These are phyloP conservation scores for Durusdinium trenchii DNA, from an alignment of 73 alveolate species.

Conservation along the genomic window DNA sequence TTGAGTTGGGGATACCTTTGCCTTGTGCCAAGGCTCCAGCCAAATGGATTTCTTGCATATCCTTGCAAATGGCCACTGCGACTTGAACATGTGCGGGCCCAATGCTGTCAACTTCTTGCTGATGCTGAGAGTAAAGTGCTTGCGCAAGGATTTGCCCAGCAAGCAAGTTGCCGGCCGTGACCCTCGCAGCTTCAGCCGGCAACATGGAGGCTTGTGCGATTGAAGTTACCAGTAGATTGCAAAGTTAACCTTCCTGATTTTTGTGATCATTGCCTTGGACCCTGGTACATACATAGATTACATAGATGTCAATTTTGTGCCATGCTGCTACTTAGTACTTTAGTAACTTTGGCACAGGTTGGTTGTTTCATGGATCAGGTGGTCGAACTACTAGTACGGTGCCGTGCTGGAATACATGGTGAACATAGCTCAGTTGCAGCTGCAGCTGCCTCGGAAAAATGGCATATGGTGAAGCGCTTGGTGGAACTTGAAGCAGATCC, in stretches of 20 bases:
- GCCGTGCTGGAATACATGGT: not conserved
- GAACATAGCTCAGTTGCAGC: constrained; percentile 41
- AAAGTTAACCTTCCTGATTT: not conserved
- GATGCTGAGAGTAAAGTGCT: not conserved
- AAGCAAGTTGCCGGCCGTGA: constrained; percentile 39
- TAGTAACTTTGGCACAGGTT: too few species aligned
- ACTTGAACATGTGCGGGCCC: constrained; percentile 27
- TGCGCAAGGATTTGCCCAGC: constrained; percentile 31
- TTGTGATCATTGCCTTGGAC: not conserved
- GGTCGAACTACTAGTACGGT: constrained; percentile 17
- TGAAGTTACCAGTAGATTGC: not conserved
- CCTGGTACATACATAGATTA: too few species aligned
- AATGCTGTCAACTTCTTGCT: not conserved
- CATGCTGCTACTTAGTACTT: too few species aligned
- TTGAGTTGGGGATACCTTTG: not conserved
- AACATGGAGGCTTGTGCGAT: constrained; percentile 10
- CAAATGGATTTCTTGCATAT: constrained; percentile 36
- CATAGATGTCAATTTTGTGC: too few species aligned
- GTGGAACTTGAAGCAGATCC: constrained; percentile 60
- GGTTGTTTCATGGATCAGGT: not conserved
- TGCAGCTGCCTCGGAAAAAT: constrained; percentile 43
- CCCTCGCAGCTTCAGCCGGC: constrained; percentile 49
- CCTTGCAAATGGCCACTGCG: constrained; percentile 29
- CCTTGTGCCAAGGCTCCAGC: not conserved
- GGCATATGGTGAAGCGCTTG: constrained; percentile 57